Base-by-base conservation (phyloP, 2,329 filamentous ascomycete genomes). In the Aquanectria penicillioides region DNA sequence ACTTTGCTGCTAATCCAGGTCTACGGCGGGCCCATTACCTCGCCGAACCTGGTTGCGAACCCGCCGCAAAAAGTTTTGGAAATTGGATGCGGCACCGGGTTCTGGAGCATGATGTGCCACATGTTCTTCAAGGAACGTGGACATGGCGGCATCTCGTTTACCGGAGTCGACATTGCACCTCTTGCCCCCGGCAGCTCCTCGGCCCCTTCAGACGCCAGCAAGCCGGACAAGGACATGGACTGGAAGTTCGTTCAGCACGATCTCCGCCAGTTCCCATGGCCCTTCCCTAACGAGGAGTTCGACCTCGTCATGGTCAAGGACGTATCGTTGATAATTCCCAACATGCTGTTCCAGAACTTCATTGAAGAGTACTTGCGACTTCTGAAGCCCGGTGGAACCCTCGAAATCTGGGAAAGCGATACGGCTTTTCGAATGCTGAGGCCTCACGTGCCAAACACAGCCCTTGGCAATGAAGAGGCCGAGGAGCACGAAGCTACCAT, bases 211-310 rank as follows among this genome's bases (percentile, higher is more conserved):
- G 74, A 74, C 38, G 71, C 72, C 48, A 73, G 83, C 67, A 87
- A 88, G 66, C 80, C 81, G 4, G 83, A 86, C 64, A 88, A 89
- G 67, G 91, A 92, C 43, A 90, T 97, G 81, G 89, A 91, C 64
- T 97, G 93, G 93, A 87, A 83, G 10, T 97, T 97, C 73, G 86
- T 97, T 50, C 91, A 94, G 71, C 93, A 97, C 73, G 94, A 97
- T 74, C 78, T 97, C 63, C 89, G 92, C 57, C 85, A 86, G 59
- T 74, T 84, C 2, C 92, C 92, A 1, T 86, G 94, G 69, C 94
- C 94, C 0, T 93, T 97, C 63, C 82, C 87, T 2, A 86, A 92
- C 59, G 89, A 84, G 29, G 89, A 94, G 67, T 97, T 96, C 74
- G 93, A 97, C 73, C 83, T 97, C 34, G 85, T 98, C 68, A 93